A percentile compares a stretch with the other conserved stretches of the same genome.
Evolutionary conservation across 805 yeast genomes (phyloP).

Genomic region (Candida easanensis): DNA sequence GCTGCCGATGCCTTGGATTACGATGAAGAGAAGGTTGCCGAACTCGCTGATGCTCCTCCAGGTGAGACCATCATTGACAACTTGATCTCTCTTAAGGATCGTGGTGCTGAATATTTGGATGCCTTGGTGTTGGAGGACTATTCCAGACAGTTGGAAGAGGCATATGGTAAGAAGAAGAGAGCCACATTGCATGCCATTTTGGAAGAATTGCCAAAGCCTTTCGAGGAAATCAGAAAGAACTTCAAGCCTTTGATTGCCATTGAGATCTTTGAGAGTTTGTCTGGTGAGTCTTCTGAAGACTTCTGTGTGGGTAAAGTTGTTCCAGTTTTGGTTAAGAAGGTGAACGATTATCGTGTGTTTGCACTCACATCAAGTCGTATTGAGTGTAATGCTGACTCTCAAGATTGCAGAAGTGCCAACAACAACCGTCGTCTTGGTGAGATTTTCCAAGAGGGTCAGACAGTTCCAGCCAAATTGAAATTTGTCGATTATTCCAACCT

Average conservation of each 20-base stretch:
- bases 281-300: constrained; percentile 77
- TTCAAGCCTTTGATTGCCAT: constrained; percentile 61
- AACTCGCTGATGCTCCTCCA: constrained; percentile 61
- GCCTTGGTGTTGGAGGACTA: constrained; percentile 88
- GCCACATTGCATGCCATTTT: constrained; percentile 81
- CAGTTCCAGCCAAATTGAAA: constrained; percentile 78
- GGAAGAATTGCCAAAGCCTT: constrained; percentile 84
- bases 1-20: constrained; percentile 97
- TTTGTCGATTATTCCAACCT: constrained; percentile 72
- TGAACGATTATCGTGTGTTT: constrained; percentile 43
- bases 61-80: constrained; percentile 69
- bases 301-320: constrained; percentile 68
- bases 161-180: constrained; percentile 69
- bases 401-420: constrained; percentile 40
- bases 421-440: constrained; percentile 37
- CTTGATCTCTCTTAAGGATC: constrained; percentile 60
- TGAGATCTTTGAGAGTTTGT: constrained; percentile 83
- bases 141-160: constrained; percentile 79
- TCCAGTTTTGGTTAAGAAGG: constrained; percentile 71
- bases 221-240: constrained; percentile 77
- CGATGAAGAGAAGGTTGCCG: constrained; percentile 89
- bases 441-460: constrained; percentile 62
- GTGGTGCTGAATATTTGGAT: constrained; percentile 66
- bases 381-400: constrained; percentile 49
- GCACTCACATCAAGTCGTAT: constrained; percentile 58